Base-by-base conservation (phyloP, 306 rosid species). In the Sphenostylis stenocarpa region DNA sequence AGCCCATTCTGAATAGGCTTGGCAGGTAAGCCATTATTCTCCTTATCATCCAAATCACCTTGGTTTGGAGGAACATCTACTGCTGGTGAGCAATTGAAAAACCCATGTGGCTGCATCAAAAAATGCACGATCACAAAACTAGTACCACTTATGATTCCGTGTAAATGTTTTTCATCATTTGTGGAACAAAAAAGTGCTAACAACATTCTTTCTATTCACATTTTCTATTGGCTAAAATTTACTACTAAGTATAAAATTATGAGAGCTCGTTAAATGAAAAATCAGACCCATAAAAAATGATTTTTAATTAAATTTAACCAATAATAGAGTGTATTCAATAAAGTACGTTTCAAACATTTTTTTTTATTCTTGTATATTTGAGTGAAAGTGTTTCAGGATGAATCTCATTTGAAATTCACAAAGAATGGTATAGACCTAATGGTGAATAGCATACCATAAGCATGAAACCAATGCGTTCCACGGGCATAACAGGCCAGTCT, bases 401-500 rank as follows among this genome's bases (percentile, higher is more conserved):
- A 12, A 76, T 61, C 21, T 26, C 29, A 16, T 39, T 51, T 45
- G 28, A 49, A 49, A 24, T 49, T 72, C 20, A 53, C 31, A 73
- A 39, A 13, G 28, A 29, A 33, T 3, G 65, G 36, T 7, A 57
- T 55, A 31, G 58, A 61, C 33, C 14, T 28, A 19, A 29, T 13
- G 15, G 2, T 63, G 57, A 75, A 68, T 17, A 65, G 51, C 74
- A 65, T 87, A 91, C 97, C 97, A 86, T 83, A 66, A 91, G 97
- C 75, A 81, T 86, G 61, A 91, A 89, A 21, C 97, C 96, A 45
- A 91, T 86, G 83, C 72, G 90, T 6, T 91, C 93, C 73, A 87
- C 94, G 0, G 96, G 96, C 96, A 91, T 89, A 48, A 91, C 93
- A 34, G 96, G 96, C 93, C 94, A 91, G 73, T 91, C 97, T 85